A percentile compares a stretch with the other conserved stretches of the same genome.
phyloP scores from a whole-genome alignment of 2,329 filamentous ascomycete genomes.

The Davidsoniella neocaledoniae region DNA sequence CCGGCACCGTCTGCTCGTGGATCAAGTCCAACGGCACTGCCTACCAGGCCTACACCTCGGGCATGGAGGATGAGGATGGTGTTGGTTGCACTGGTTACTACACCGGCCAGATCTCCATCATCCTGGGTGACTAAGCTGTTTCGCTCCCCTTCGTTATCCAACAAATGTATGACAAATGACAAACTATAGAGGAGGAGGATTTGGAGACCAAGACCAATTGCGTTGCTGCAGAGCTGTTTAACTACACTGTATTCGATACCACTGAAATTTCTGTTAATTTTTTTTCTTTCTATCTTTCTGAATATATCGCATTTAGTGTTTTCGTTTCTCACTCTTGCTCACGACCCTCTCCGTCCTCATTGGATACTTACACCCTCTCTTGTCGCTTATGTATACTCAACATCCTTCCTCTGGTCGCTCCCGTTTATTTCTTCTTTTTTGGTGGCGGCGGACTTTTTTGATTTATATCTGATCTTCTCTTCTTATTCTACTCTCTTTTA shows the following conservation, averaged over 20 bases:
- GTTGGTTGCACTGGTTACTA: constrained; percentile 24
- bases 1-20: constrained; percentile 25
- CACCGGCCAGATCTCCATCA: constrained; percentile 18
- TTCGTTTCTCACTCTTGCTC: background rate
- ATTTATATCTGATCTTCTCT: background rate
- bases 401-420: background rate
- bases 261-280: constrained; percentile 9
- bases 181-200: background rate
- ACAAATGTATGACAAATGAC: background rate
- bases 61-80: constrained; percentile 24
- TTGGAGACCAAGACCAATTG: background rate
- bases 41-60: constrained; percentile 23
- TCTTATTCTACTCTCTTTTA: background rate
- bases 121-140: constrained; percentile 16
- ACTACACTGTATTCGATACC: constrained; percentile 9
- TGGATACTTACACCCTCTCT: background rate
- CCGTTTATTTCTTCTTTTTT: background rate
- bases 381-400: background rate
- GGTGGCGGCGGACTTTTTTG: background rate
- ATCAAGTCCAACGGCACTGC: constrained; percentile 22
- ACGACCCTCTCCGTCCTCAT: background rate
- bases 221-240: constrained; percentile 1
- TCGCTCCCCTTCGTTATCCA: background rate
- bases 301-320: constrained; percentile 10
- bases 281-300: constrained; percentile 7